These are phyloP conservation scores for Leccinum broughii DNA, from an alignment of 768 basidiomycete species.

Conservation along the genomic window DNA sequence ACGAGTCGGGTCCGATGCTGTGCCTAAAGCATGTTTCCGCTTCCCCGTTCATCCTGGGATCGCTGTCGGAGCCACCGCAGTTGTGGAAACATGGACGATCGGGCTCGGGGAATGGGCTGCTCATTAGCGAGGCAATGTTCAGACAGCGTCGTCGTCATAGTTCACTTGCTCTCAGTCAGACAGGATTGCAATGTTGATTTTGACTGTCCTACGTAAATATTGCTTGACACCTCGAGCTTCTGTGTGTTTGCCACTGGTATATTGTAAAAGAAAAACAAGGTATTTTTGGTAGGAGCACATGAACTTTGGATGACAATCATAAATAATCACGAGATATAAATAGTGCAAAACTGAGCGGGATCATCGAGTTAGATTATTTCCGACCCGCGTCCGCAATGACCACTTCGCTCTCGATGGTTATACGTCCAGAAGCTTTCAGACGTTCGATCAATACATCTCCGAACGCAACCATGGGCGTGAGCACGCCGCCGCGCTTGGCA, in stretches of 20 bases:
- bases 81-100: conserved; percentile 9
- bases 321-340: background rate
- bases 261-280: background rate
- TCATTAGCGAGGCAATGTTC: conserved; percentile 7
- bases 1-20: conserved; percentile 19
- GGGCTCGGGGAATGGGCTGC: background rate
- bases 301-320: background rate
- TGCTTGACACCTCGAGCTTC: background rate
- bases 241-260: background rate
- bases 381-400: conserved; percentile 11
- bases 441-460: conserved; percentile 75
- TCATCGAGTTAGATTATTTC: conserved; percentile 6
- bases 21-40: conserved; percentile 9
- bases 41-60: conserved; percentile 6
- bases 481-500: conserved; percentile 67
- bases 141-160: background rate
- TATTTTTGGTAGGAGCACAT: background rate
- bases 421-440: conserved; percentile 54
- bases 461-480: conserved; percentile 83
- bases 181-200: background rate
- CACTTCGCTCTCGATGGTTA: conserved; percentile 58
- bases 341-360: background rate
- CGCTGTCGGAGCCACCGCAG: conserved; percentile 9
- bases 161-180: background rate
- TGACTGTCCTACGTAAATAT: background rate